Evolutionary conservation across 1,284 basidiomycete species (phyloP).

Genomic region (Rhodotorula sp.): DNA sequence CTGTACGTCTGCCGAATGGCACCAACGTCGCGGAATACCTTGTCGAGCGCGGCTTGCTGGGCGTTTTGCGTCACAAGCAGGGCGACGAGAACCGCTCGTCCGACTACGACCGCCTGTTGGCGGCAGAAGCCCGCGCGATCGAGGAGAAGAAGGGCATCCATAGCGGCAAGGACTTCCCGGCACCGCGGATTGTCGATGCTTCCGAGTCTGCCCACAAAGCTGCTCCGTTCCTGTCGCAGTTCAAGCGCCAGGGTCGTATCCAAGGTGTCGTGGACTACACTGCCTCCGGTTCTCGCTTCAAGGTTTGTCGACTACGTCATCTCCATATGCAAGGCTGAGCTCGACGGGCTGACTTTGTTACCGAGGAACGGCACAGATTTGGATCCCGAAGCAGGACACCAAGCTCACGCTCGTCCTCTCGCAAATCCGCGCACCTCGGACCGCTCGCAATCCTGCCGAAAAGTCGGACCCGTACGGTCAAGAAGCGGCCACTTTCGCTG

Average conservation of each 20-base stretch:
- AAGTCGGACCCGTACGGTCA: constrained; percentile 84
- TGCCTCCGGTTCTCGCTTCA: constrained; percentile 88
- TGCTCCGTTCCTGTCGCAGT: constrained; percentile 72
- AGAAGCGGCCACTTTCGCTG: constrained; percentile 80
- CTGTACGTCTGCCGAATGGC: constrained; percentile 58
- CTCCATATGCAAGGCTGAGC: constrained; percentile 14
- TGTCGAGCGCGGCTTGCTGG: constrained; percentile 87
- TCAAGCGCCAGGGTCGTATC: constrained; percentile 84
- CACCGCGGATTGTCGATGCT: constrained; percentile 75
- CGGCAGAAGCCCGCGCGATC: constrained; percentile 75
- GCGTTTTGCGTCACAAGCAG: constrained; percentile 80
- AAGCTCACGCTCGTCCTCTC: constrained; percentile 83
- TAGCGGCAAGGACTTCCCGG: constrained; percentile 78
- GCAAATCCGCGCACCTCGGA: constrained; percentile 52
- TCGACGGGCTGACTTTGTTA: background rate
- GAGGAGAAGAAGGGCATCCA: constrained; percentile 83
- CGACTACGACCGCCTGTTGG: constrained; percentile 92
- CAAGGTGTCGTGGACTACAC: constrained; percentile 90
- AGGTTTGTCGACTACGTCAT: constrained; percentile 55
- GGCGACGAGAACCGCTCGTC: constrained; percentile 94
- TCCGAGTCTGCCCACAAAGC: constrained; percentile 80
- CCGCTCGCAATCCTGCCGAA: constrained; percentile 65
- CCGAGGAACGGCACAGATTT: constrained; percentile 57
- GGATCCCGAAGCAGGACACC: constrained; percentile 87
- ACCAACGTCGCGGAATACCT: constrained; percentile 83